Evolutionary conservation across 805 yeast species (phyloP), one percentile per base, ranked within the genome.

Genomic region (Candida silvicultrix): DNA sequence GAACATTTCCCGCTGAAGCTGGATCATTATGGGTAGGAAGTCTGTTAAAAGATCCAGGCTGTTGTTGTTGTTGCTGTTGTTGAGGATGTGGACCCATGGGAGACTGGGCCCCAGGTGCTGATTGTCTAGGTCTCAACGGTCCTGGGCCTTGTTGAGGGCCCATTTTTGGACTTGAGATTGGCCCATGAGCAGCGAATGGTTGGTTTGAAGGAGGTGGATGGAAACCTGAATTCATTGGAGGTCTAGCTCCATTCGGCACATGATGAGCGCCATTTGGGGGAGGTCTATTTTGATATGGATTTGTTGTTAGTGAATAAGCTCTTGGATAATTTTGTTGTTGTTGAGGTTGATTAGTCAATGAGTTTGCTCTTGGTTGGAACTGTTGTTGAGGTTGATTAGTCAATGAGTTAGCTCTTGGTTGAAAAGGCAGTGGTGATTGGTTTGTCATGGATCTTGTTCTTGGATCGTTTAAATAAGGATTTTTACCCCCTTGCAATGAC

Each of bases 311-410:
- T 0, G 62, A 58, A 35, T 51, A 45, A 3, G 56, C 51, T 40
- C 56, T 44, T 43, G 58, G 49, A 19, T 37, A 18, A 21, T 20
- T 38, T 5, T 41, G 48, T 44, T 18, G 35, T 4, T 38, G 46
- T 45, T 11, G 70, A 67, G 11, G 71, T 64, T 38, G 72, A 58
- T 19, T 71, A 68, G n/a, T 74, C 57, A 65, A 49, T 14, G 70
- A 60, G 60, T 60, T 66, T 1, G 68, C 46, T 45, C 71, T 56
- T 41, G 65, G 60, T 37, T 37, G 25, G 18, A 12, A 20, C 4
- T 25, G 39, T 5, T 14, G n/a, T 14, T 9, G 15, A 5, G 16
- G 6, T 37, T 11, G 39, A 41, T 51, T 51, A 40, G 20, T 63
- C 64, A 43, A 58, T 60, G 44, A 60, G 57, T 71, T 73, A 67